These are phyloP conservation scores for Cyclocybe aegerita DNA, from an alignment of 768 basidiomycete genomes.

Conservation along the genomic window DNA sequence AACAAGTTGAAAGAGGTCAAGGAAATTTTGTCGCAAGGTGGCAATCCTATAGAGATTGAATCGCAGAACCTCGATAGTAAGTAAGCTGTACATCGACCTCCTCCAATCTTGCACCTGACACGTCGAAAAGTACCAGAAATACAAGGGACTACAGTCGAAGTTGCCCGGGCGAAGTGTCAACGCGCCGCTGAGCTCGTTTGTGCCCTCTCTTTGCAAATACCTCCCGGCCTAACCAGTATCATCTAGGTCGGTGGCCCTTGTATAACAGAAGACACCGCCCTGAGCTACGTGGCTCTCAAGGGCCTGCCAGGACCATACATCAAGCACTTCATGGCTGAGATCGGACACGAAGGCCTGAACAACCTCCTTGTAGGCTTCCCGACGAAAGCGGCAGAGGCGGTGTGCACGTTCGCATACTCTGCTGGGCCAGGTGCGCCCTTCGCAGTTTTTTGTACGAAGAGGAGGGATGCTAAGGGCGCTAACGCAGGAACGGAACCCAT, in stretches of 20 bases:
- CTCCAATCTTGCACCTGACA: too few relatives aligned
- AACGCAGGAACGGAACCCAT: slow-evolving; percentile 61
- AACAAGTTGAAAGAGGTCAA: slow-evolving; percentile 91
- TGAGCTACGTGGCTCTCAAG: slow-evolving; percentile 85
- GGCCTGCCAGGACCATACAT: slow-evolving; percentile 98
- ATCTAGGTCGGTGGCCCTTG: slow-evolving; percentile 46
- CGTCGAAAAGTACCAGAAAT: slow-evolving; percentile 77
- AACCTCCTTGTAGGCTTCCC: slow-evolving; percentile 75
- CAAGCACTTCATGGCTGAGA: slow-evolving; percentile 81
- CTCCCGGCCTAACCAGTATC: neutral
- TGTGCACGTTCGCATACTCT: slow-evolving; percentile 96
- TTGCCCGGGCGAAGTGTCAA: slow-evolving; percentile 84
- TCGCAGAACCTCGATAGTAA: slow-evolving; percentile 79
- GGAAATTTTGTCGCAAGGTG: slow-evolving; percentile 69
- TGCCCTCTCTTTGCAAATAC: too few relatives aligned
- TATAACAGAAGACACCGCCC: slow-evolving; percentile 90
- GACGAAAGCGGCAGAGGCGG: slow-evolving; percentile 78
- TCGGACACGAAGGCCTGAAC: slow-evolving; percentile 92
- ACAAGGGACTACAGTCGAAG: slow-evolving; percentile 90
- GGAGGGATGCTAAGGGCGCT: neutral
- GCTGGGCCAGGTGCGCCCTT: slow-evolving; percentile 60
- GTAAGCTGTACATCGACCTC: slow-evolving; percentile 31
- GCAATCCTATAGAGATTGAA: slow-evolving; percentile 70
- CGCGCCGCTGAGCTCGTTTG: slow-evolving; percentile 85
- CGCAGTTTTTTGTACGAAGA: neutral